Base-by-base conservation (phyloP, 345 rosid species). In the Schrenkiella parvula region DNA sequence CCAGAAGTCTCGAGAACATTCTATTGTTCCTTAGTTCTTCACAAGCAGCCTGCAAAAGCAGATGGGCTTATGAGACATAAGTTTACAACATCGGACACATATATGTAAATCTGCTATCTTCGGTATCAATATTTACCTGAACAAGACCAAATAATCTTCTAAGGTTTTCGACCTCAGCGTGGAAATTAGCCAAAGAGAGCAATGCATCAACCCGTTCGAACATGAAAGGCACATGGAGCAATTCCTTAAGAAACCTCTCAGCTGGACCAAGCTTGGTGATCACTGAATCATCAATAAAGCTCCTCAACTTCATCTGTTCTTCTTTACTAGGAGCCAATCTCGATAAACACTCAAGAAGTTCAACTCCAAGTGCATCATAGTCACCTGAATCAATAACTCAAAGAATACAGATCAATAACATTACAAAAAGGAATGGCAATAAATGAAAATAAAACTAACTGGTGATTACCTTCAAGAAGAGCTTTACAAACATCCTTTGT, bases 401-500 rank as follows among this genome's bases (percentile, higher is more conserved):
- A 22, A 64, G 28, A 13, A 29, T 15, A 53, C 38, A 54, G 19
- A 21, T 52, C 42, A 43, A 37, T 22, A 15, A 69, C 44, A 0
- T 38, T 18, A 50, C 44, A 32, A 37, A 3, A 51, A 12, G 15
- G 15, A 23, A 18, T 4, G 0, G 21, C 10, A 62, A 53, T 37
- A 37, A 3, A 13, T 25, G 0, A 46, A 4, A 23, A 59, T 23
- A 7, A 0, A 31, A 12, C 6, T 3, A 22, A 22, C 46, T 0
- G 4, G 18, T n/a, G 32, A 14, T 51, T 89, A 95, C 99, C 99
- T 83, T 89, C 93, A 29, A 88, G 72, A 55, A 95, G 96, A 22
- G 93, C 98, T 34, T 95, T 93, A 64, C 89, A 87, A 57, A 95
- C 97, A 85, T 95, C 96, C 76, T 89, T 97, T 8, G 89, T 66